Conservation (phyloP, 768 basidiomycete genomes). For the Hortiboletus flavorubellus region DNA sequence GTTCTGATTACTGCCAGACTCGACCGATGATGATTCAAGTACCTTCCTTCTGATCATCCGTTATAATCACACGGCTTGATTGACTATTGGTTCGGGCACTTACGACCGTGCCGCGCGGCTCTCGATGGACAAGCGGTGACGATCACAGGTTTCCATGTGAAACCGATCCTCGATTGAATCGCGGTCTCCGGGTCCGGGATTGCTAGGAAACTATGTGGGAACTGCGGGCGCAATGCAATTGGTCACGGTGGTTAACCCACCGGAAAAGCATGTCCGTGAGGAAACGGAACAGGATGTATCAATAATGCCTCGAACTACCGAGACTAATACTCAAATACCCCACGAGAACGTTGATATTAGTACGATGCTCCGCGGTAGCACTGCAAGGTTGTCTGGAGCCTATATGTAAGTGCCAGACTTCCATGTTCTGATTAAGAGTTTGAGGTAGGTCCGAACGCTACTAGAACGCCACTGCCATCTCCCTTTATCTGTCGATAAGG, state of each 20-base stretch:
- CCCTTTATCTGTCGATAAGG: background rate
- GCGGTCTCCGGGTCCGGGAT: background rate
- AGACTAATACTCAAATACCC: background rate
- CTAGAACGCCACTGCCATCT: background rate
- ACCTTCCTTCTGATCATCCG: background rate
- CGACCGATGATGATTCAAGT: background rate
- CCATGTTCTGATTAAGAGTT: background rate
- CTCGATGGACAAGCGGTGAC: constrained; percentile 1
- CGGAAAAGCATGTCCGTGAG: no score
- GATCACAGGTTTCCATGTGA: constrained; percentile 4
- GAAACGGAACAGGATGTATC: background rate
- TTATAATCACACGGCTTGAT: constrained; percentile 5
- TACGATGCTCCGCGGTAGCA: no score
- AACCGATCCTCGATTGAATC: background rate
- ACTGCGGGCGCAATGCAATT: background rate
- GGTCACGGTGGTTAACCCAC: background rate
- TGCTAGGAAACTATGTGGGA: background rate
- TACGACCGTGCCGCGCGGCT: background rate
- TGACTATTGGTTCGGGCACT: constrained; percentile 2
- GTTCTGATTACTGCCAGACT: constrained; percentile 1
- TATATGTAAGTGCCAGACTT: background rate
- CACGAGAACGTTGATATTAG: no score
- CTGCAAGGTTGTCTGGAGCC: background rate
- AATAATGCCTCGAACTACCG: background rate
- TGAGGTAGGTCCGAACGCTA: background rate